A percentile compares a stretch with the other conserved stretches of the same genome.
Evolutionary conservation across 108 stramenopile species (phyloP).

Genomic region (Nannochloropsis oceanica): DNA sequence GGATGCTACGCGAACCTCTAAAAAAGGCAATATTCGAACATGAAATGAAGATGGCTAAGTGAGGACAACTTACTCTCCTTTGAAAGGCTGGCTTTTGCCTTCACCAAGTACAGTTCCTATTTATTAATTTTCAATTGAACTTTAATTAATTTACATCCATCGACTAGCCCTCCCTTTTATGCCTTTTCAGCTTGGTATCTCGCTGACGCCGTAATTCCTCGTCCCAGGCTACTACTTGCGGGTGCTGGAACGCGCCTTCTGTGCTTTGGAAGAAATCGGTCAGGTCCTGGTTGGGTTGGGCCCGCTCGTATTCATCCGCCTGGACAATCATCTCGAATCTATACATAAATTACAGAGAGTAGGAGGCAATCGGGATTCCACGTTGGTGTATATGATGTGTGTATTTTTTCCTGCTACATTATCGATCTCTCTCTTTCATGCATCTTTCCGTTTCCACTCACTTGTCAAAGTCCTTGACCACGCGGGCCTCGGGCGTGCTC

Average conservation of each 20-base stretch:
- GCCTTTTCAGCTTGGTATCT: not conserved
- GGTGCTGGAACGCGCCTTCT: conserved; percentile 10
- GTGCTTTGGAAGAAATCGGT: conserved; percentile 32
- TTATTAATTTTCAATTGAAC: too few relatives aligned
- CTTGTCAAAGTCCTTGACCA: conserved; percentile 40
- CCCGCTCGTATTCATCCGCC: conserved; percentile 37
- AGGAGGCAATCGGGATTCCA: not conserved
- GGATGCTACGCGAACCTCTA: too few relatives aligned
- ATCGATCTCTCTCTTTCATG: not conserved
- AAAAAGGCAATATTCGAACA: too few relatives aligned
- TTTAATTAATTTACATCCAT: too few relatives aligned
- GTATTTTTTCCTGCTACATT: not conserved
- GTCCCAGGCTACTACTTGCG: conserved; percentile 27
- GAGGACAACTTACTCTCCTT: too few relatives aligned
- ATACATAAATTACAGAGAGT: not conserved
- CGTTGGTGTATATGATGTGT: not conserved
- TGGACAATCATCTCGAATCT: conserved; percentile 40
- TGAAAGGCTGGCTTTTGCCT: too few relatives aligned
- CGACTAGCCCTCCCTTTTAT: too few relatives aligned
- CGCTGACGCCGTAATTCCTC: conserved; percentile 6
- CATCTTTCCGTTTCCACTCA: not conserved
- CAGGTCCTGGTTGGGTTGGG: conserved; percentile 12
- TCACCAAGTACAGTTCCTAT: too few relatives aligned
- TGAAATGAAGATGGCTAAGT: too few relatives aligned
- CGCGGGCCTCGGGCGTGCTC: conserved; percentile 16